These are phyloP conservation scores for Boletus edulis DNA, from an alignment of 768 basidiomycete species.

Conservation along the genomic window DNA sequence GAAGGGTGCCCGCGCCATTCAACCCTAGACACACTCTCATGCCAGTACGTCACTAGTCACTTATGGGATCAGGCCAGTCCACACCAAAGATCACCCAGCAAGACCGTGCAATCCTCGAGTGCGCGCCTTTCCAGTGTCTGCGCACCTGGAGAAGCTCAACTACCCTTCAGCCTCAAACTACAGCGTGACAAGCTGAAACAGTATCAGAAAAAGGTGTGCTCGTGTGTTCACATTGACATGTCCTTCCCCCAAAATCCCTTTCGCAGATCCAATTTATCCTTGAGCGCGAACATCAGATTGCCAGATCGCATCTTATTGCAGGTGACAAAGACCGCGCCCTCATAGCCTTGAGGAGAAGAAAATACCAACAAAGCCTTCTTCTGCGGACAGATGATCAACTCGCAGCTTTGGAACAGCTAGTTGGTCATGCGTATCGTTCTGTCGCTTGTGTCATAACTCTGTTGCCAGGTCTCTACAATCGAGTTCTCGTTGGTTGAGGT, in stretches of 20 bases:
- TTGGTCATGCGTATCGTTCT: constrained; percentile 35
- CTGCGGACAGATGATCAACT: constrained; percentile 88
- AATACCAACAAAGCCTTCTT: constrained; percentile 90
- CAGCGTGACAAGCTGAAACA: constrained; percentile 95
- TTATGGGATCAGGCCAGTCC: constrained; percentile 73
- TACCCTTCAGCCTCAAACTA: constrained; percentile 72
- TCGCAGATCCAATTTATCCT: constrained; percentile 81
- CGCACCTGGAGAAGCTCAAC: constrained; percentile 19
- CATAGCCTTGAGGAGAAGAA: constrained; percentile 83
- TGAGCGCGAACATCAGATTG: constrained; percentile 86
- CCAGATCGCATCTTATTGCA: constrained; percentile 72
- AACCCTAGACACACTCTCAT: not conserved
- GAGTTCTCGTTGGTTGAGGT: constrained; percentile 95
- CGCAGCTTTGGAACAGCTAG: constrained; percentile 85
- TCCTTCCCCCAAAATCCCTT: not conserved
- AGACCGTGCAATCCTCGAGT: constrained; percentile 96
- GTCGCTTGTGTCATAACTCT: not conserved
- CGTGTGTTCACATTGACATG: not conserved
- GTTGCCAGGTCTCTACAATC: constrained; percentile 82
- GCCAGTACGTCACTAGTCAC: constrained; percentile 1
- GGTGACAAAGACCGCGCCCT: constrained; percentile 88
- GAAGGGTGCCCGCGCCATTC: not conserved
- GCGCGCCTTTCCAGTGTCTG: constrained; percentile 34
- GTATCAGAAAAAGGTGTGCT: constrained; percentile 86
- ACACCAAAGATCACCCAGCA: constrained; percentile 88